Evolutionary conservation across 1,284 basidiomycete species (phyloP), one percentile per base, ranked within the genome.

Genomic region (Melampsora larici-populina): DNA sequence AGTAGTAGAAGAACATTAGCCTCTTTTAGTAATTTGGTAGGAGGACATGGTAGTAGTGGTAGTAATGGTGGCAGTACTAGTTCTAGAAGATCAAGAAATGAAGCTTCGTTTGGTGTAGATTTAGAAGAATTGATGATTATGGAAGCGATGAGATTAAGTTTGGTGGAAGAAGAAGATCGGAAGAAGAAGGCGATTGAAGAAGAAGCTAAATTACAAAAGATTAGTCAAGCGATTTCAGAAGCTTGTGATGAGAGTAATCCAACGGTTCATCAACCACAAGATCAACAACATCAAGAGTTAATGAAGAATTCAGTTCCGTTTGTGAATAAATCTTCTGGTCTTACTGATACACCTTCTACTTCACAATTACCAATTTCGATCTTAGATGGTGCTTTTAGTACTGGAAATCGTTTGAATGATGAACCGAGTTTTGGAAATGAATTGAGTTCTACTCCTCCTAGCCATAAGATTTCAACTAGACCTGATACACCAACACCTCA

Each of bases 81-180:
- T 79, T 2, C 75, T 64, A 11, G 80, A 81, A 71, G 73, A 17
- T 48, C 68, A 70, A 62, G 58, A 17, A 55, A 43, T 31, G 48
- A 72, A 51, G 43, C 70, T 48, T 74, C 70, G n/a, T 40, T 60
- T 70, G 51, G 63, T 9, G 40, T 55, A 13, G 79, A 79, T 43
- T 79, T 81, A 40, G 81, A 80, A 60, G 81, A 97, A 92, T 86
- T 98, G 66, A 97, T 99, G 95, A 87, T 99, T 73, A 95, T 96
- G 92, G 96, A 99, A 85, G 97, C 96, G 0, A 97, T 99, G 94
- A 89, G 96, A 60, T 86, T 97, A 78, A 97, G 94, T 63, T 86
- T 98, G 80, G 84, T 97, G 72, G 96, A 99, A 81, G 94, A 98
- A 79, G 88, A 88, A 79, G 86, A 87, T 79, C 84, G 84, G 60